Conservation (phyloP, 2,329 filamentous ascomycete species). For the Pezicula carpinea region DNA sequence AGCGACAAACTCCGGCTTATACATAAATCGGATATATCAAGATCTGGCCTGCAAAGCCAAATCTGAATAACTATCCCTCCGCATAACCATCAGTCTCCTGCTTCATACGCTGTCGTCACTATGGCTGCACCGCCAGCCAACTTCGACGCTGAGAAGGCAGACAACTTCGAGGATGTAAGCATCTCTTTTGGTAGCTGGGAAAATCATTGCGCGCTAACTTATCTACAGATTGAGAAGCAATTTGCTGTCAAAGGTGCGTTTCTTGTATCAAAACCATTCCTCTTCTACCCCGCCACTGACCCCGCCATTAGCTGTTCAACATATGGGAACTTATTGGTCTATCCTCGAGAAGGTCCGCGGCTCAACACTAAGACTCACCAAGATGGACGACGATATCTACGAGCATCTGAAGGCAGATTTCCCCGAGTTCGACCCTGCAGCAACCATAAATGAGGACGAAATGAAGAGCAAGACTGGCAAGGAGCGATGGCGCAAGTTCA, state of each 20-base stretch:
- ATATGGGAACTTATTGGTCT: conserved; percentile 95
- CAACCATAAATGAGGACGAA: conserved; percentile 78
- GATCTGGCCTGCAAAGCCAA: background rate
- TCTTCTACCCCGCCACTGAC: conserved; percentile 19
- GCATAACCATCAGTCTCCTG: background rate
- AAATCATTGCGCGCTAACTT: conserved; percentile 10
- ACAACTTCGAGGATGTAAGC: conserved; percentile 66
- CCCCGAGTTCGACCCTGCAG: conserved; percentile 83
- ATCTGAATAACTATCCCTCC: background rate
- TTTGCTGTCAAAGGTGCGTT: conserved; percentile 86
- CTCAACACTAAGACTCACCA: conserved; percentile 84
- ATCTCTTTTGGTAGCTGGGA: conserved; percentile 2
- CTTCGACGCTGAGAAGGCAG: conserved; percentile 56
- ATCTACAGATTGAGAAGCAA: conserved; percentile 89
- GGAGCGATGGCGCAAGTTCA: conserved; percentile 90
- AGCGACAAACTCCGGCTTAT: no score
- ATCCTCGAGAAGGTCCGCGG: conserved; percentile 89
- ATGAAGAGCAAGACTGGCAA: conserved; percentile 99
- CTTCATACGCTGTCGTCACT: background rate
- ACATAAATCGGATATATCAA: no score
- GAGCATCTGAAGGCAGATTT: conserved; percentile 84
- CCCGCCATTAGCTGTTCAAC: conserved; percentile 65
- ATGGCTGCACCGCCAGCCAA: conserved; percentile 22
- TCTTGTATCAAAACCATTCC: background rate
- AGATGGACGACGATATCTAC: conserved; percentile 91